These are phyloP conservation scores for Xylariaceae sp. DNA, from an alignment of 2,329 filamentous ascomycete species.

Conservation along the genomic window DNA sequence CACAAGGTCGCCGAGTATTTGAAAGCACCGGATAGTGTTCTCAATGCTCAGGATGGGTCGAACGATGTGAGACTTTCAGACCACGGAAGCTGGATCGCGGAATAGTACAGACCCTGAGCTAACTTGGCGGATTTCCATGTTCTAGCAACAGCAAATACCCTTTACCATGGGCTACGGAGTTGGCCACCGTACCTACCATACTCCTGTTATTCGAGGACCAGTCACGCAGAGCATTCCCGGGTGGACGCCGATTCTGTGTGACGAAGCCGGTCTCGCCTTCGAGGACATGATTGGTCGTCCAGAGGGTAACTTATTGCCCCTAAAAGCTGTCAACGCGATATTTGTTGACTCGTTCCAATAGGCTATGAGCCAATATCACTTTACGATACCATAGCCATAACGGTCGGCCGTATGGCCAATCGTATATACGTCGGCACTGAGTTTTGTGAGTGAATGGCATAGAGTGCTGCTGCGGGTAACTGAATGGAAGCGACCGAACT, in stretches of 20 bases:
- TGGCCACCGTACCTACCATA: constrained; percentile 7
- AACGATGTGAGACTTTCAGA: constrained; percentile 7
- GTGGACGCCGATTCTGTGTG: constrained; percentile 2
- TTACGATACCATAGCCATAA: constrained; percentile 5
- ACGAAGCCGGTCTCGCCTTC: constrained; percentile 2
- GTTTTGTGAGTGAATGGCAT: constrained; percentile 5
- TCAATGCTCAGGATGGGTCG: constrained; percentile 7
- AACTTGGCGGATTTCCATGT: background rate
- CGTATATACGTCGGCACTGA: constrained; percentile 5
- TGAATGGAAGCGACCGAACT: background rate
- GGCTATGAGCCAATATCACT: constrained; percentile 2
- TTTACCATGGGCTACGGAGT: constrained; percentile 9
- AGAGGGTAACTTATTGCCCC: background rate
- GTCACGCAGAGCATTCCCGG: constrained; percentile 4
- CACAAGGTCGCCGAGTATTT: constrained; percentile 6
- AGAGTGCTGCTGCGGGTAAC: background rate
- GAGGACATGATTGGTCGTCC: constrained; percentile 1
- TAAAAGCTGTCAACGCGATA: background rate
- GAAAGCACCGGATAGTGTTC: constrained; percentile 4
- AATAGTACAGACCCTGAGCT: too few species aligned
- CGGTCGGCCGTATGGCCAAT: constrained; percentile 5
- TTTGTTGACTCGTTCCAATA: background rate
- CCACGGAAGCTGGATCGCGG: background rate
- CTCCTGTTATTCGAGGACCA: constrained; percentile 5
- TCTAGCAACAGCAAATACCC: constrained; percentile 8